Conservation (phyloP, 768 basidiomycete species). For the Phlebiopsis flavidoalba region DNA sequence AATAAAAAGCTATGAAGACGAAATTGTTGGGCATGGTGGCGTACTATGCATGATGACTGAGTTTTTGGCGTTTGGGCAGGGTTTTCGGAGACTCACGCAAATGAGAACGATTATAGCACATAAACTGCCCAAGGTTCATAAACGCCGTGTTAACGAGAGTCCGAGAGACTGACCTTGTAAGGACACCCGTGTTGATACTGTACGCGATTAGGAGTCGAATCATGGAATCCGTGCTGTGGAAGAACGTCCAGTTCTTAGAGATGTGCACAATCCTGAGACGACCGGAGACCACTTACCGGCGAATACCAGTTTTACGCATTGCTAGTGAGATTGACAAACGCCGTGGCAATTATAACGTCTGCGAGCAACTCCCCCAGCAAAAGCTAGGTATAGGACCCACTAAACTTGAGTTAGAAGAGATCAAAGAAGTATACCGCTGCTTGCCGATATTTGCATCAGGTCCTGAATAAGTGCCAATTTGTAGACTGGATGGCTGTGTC, state of each 20-base stretch:
- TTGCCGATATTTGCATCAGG: constrained; percentile 15
- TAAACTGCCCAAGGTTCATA: not conserved
- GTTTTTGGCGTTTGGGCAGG: too few relatives aligned
- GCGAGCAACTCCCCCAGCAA: constrained; percentile 18
- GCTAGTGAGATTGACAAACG: constrained; percentile 18
- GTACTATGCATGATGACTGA: constrained; percentile 1
- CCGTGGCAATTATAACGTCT: constrained; percentile 19
- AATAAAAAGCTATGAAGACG: constrained; percentile 13
- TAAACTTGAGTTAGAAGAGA: not conserved
- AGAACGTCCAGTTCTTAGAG: not conserved
- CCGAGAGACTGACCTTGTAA: constrained; percentile 9
- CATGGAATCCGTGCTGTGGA: constrained; percentile 11
- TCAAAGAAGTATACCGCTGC: not conserved
- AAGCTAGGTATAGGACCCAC: constrained; percentile 21
- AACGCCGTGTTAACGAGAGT: not conserved
- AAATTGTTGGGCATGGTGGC: constrained; percentile 15
- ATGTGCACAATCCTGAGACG: not conserved
- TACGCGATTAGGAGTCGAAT: constrained; percentile 11
- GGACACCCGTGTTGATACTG: constrained; percentile 14
- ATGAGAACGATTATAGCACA: constrained; percentile 5
- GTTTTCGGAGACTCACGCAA: not conserved
- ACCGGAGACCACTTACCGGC: not conserved
- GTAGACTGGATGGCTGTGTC: not conserved
- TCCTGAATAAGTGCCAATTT: constrained; percentile 5
- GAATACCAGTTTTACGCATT: constrained; percentile 2